A percentile compares a stretch with the other conserved stretches of the same genome.
phyloP scores from a whole-genome alignment of 2,329 filamentous ascomycete genomes.

The Pseudogymnoascus sp. region DNA sequence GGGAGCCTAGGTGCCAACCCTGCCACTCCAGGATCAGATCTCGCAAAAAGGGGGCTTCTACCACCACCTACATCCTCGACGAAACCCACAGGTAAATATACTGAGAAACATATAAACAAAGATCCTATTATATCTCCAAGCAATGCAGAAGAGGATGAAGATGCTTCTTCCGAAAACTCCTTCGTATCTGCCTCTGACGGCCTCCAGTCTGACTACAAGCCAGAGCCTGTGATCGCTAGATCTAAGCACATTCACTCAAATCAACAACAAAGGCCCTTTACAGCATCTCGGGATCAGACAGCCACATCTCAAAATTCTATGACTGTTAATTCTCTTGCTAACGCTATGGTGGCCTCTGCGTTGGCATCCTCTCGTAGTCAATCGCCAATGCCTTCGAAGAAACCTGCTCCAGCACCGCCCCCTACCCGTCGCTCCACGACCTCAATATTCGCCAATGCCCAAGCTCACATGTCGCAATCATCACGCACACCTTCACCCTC shows the following conservation, averaged over 20 bases:
- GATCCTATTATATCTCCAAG: background rate
- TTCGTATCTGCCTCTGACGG: conserved; percentile 27
- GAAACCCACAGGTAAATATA: background rate
- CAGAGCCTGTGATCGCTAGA: background rate
- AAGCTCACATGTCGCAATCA: conserved; percentile 25
- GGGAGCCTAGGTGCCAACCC: background rate
- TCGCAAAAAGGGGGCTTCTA: background rate
- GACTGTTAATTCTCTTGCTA: conserved; percentile 57
- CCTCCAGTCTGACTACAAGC: conserved; percentile 1
- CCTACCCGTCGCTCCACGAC: conserved; percentile 27
- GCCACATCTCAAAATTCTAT: conserved; percentile 26
- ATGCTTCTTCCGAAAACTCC: conserved; percentile 26
- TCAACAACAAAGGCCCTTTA: background rate
- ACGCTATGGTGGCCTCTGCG: conserved; percentile 67
- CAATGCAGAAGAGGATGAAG: conserved; percentile 14
- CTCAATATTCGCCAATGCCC: conserved; percentile 32
- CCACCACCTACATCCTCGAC: background rate
- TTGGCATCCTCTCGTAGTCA: conserved; percentile 54
- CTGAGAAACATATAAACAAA: background rate
- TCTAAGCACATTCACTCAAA: background rate
- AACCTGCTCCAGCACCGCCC: conserved; percentile 23
- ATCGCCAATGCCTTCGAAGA: conserved; percentile 27
- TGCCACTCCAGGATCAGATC: background rate
- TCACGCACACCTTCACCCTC: conserved; percentile 35
- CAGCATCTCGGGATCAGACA: background rate